Percentiles rank a stretch among this genome's conserved stretches.
phyloP scores from a whole-genome alignment of 108 stramenopile species.

The Skeletonema potamos region DNA sequence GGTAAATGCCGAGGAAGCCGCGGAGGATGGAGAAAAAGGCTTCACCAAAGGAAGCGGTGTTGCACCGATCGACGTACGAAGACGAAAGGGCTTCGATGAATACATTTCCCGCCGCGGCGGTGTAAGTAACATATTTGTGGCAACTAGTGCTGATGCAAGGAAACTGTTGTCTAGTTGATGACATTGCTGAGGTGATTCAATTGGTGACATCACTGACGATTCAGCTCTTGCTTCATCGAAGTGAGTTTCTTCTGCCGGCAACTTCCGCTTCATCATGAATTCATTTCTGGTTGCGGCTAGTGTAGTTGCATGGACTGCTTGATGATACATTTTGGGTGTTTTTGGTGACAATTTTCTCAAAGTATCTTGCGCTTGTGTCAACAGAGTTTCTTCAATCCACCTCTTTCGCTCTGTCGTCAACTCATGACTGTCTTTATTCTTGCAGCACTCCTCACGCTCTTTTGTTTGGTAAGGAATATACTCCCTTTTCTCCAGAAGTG shows the following conservation, averaged over 20 bases:
- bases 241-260: not conserved
- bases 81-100: not conserved
- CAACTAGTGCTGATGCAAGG: not conserved
- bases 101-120: conserved; percentile 1
- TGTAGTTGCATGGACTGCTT: not conserved
- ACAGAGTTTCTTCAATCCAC: not conserved
- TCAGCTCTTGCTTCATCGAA: not conserved
- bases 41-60: not conserved
- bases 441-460: not conserved
- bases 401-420: not conserved
- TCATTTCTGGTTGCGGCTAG: not conserved
- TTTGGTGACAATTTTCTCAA: not conserved
- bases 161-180: not conserved
- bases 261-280: not conserved
- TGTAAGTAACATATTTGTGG: not conserved
- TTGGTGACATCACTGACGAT: not conserved
- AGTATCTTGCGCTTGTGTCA: not conserved
- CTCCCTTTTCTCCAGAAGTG: not conserved
- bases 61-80: conserved; percentile 1
- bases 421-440: not conserved
- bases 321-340: no score
- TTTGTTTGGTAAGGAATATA: not conserved
- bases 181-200: not conserved
- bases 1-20: not conserved
- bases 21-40: not conserved